Evolutionary conservation across 257 asterid species (phyloP).

Genomic region (Solanum chiquidenum): DNA sequence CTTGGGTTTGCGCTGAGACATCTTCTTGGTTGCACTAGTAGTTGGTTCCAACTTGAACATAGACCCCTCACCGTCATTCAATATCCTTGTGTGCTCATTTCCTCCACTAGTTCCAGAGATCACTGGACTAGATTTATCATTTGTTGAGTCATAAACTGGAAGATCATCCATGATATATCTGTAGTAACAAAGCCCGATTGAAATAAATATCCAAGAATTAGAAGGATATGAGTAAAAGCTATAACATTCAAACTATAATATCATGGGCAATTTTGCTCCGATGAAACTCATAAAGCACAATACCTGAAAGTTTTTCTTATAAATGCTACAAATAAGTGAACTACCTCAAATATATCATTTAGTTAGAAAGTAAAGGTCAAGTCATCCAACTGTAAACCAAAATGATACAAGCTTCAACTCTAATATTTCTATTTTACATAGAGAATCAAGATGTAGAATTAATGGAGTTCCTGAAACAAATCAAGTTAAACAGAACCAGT

Average conservation of each 20-base stretch:
- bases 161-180: constrained; percentile 70
- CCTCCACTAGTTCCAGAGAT: constrained; percentile 14
- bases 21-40: constrained; percentile 23
- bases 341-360: neutral
- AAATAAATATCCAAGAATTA: neutral
- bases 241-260: neutral
- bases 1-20: constrained; percentile 19
- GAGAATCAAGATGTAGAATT: too few relatives aligned
- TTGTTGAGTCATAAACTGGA: constrained; percentile 89
- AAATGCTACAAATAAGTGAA: neutral
- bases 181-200: constrained; percentile 13
- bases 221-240: neutral
- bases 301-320: neutral
- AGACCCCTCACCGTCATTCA: constrained; percentile 24
- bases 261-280: neutral
- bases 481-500: too few relatives aligned
- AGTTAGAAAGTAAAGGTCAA: neutral
- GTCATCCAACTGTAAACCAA: too few relatives aligned
- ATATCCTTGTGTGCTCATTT: constrained; percentile 26
- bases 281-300: neutral
- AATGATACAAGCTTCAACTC: too few relatives aligned
- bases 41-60: too few relatives aligned
- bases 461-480: too few relatives aligned
- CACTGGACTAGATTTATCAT: constrained; percentile 51
- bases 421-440: too few relatives aligned